Base-by-base conservation (phyloP, 805 yeast genomes). In the Saccharomycopsis sp. region DNA sequence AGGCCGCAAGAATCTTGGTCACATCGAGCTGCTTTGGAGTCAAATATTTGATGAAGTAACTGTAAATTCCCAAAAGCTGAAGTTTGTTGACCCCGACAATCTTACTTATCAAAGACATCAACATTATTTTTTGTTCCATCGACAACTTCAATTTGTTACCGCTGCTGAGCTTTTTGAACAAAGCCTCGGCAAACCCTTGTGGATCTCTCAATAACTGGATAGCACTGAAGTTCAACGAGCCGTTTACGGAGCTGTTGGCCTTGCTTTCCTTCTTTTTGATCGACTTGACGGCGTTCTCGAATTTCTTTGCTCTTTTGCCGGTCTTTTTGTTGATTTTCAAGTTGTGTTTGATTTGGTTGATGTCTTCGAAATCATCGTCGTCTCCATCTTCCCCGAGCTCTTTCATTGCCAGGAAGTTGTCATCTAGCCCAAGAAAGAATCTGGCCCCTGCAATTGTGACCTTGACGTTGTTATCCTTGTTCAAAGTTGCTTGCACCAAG, bases 21-120 rank as follows among this genome's bases (percentile, higher is more conserved):
- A 94, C 99, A 65, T 92, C 87, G 58, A 83, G 77, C 73, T 94
- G 98, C 70, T 92, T 92, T 53, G 99, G 98, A 1, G 97, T 91
- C 65, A 94, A 77, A 68, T 87, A 94, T 67, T 91, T 91, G 68
- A 92, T 73, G 73, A 94, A 85, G 68, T 82, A 91, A 0, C 97
- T 86, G 72, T 94, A 94, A 40, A 94, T 75, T 3, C 97, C 97
- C 64, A 94, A 75, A 2, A 94, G 88, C 1, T 91, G 87, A 67
- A 94, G 78, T 74, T 94, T 94, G 72, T 94, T 99, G 1, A 96
- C 85, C 74, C 99, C 99, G 51, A 94, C 85, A 64, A 94, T 73
- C 64, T 99, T 79, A 16, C 97, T 89, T 41, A 92, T 77, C 62
- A 94, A 78, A 68, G 89, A 94, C 87, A 92, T 82, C 61, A 94